Base-by-base conservation (phyloP, 140 eudicot genomes). In the Oenanthe javanica region DNA sequence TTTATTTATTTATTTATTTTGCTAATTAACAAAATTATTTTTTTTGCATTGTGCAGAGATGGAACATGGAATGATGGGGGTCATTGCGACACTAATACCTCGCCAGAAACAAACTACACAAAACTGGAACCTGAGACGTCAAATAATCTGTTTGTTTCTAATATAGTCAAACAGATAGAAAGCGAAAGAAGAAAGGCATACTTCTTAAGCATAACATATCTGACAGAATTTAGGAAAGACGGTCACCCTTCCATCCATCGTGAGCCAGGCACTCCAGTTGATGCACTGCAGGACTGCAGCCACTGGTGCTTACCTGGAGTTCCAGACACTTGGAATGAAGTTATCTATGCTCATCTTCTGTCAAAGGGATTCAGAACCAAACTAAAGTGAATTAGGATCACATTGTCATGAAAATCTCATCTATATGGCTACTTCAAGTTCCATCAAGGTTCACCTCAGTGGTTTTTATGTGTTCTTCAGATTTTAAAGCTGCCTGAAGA, bases 291-390 rank as follows among this genome's bases (percentile, higher is more conserved):
- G 81, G 97, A 92, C 86, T 95, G 97, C 82, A 92, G 93, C 88
- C 97, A 92, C 71, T 95, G 97, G 97, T 95, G 97, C 86, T 89
- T 89, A 75, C 97, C 95, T 9, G 95, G 99, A 77, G 89, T 92
- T 45, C 96, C 97, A 4, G 96, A 92, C 87, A 87, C 89, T 0
- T 92, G 96, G 97, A 95, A 95, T 80, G 87, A 89, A 76, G 78
- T 90, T 77, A 83, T 95, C 25, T 90, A 89, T 81, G 90, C 94
- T 16, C 87, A 87, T 63, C 84, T 94, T 51, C 51, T 92, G 82
- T 75, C 88, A 31, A 79, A 73, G 21, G 90, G 85, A 66, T 85
- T 80, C 82, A 77, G 72, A 80, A 85, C 80, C 55, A 80, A 66
- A 54, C 46, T 76, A 70, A 75, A 85, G 71, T 80, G 71, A 82